phyloP scores from a whole-genome alignment of 148 eudicot genomes.

The Vaccinium vitisidaea region DNA sequence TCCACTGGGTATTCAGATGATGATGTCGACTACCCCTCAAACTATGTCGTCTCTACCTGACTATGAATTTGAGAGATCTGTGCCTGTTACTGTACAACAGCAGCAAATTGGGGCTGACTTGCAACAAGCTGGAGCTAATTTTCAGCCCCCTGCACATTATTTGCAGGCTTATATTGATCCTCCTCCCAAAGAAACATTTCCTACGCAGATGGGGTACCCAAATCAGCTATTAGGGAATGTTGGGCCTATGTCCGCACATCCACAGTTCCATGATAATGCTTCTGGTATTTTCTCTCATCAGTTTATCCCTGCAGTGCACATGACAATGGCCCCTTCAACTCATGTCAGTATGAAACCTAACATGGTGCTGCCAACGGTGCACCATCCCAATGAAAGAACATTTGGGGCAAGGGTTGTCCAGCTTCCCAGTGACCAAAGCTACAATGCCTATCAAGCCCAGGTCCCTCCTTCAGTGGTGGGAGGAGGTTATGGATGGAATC shows the following conservation, averaged over 20 bases:
- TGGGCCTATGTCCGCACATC: slow-evolving; percentile 55
- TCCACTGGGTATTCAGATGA: slow-evolving; percentile 29
- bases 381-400: slow-evolving; percentile 25
- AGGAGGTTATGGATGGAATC: slow-evolving; percentile 70
- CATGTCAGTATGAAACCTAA: slow-evolving; percentile 55
- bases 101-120: slow-evolving; percentile 39
- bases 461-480: slow-evolving; percentile 34
- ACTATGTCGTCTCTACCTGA: slow-evolving; percentile 32
- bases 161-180: slow-evolving; percentile 56
- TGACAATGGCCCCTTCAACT: slow-evolving; percentile 57
- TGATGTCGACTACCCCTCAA: slow-evolving; percentile 26
- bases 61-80: slow-evolving; percentile 45
- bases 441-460: slow-evolving; percentile 53
- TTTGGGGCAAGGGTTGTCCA: slow-evolving; percentile 42
- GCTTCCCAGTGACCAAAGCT: slow-evolving; percentile 56
- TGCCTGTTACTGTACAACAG: slow-evolving; percentile 38
- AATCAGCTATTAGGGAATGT: slow-evolving; percentile 47
- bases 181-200: slow-evolving; percentile 58
- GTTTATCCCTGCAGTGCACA: slow-evolving; percentile 52
- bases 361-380: slow-evolving; percentile 35
- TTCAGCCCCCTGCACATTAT: slow-evolving; percentile 48
- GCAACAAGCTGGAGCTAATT: slow-evolving; percentile 40
- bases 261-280: slow-evolving; percentile 45
- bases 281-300: slow-evolving; percentile 45
- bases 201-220: slow-evolving; percentile 61